Evolutionary conservation across 2,329 filamentous ascomycete genomes (phyloP).

Genomic region (Colletotrichum sp.): DNA sequence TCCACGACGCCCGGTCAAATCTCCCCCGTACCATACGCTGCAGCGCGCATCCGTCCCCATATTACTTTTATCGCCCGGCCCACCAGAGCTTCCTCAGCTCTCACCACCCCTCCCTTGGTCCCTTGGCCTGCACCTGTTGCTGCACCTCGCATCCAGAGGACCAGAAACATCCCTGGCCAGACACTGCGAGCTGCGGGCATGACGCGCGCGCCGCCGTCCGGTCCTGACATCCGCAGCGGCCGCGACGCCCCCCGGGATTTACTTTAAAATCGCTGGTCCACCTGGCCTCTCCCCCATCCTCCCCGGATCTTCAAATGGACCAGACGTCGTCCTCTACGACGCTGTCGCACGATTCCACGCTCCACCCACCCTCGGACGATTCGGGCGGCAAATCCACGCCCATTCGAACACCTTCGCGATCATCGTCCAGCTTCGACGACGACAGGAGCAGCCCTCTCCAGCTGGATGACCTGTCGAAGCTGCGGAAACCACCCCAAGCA

Average conservation of each 20-base stretch:
- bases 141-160: neutral
- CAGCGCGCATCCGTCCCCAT: neutral
- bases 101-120: neutral
- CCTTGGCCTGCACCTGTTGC: neutral
- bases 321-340: slow-evolving; percentile 10
- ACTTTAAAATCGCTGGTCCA: slow-evolving; percentile 7
- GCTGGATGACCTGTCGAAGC: slow-evolving; percentile 5
- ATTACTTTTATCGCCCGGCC: neutral
- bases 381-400: slow-evolving; percentile 12
- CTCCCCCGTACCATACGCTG: neutral
- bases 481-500: slow-evolving; percentile 9
- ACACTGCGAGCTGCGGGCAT: slow-evolving; percentile 1
- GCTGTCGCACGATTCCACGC: neutral
- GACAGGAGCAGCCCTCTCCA: neutral
- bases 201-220: slow-evolving; percentile 6
- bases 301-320: slow-evolving; percentile 11
- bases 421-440: slow-evolving; percentile 8
- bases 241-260: slow-evolving; percentile 4
- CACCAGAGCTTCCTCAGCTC: neutral
- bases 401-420: slow-evolving; percentile 20
- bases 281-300: neutral
- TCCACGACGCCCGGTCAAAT: neutral
- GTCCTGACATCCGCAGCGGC: slow-evolving; percentile 6
- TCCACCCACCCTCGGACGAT: neutral
- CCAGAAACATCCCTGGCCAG: neutral